Evolutionary conservation across 805 yeast genomes (phyloP).

Genomic region (Candida endomychidarum): DNA sequence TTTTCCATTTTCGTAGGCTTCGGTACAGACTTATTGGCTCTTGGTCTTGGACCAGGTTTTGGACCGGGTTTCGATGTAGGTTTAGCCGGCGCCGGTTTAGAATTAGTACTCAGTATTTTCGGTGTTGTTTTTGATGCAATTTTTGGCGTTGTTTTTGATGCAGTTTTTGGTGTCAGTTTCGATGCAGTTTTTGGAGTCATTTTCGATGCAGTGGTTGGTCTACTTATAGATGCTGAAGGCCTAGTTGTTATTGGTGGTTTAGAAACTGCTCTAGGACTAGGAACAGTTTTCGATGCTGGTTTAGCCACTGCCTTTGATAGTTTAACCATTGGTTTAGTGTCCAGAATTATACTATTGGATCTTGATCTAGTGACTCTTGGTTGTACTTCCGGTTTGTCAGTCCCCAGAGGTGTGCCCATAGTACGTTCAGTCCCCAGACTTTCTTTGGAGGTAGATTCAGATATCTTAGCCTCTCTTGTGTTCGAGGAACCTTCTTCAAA

Average conservation of each 20-base stretch:
- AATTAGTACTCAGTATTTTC: too few species aligned
- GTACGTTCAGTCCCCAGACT: too few species aligned
- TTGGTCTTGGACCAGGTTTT: too few species aligned
- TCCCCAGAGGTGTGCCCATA: too few species aligned
- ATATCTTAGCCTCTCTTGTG: too few species aligned
- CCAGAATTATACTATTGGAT: slow-evolving; percentile 3
- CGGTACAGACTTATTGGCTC: background rate
- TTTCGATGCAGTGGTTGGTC: background rate
- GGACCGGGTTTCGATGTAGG: background rate
- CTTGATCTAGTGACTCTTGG: slow-evolving; percentile 6
- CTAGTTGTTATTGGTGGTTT: background rate
- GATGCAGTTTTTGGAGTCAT: background rate
- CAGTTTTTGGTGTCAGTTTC: background rate
- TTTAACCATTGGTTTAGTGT: slow-evolving; percentile 2
- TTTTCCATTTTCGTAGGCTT: background rate
- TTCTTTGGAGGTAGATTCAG: too few species aligned
- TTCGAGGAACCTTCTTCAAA: slow-evolving; percentile 4
- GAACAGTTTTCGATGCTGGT: background rate
- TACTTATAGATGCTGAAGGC: too few species aligned
- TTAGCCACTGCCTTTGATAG: background rate
- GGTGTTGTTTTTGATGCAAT: background rate
- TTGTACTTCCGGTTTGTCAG: slow-evolving; percentile 1
- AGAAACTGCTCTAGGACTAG: background rate
- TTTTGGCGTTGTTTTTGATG: background rate
- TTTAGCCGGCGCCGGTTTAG: too few species aligned